phyloP scores from a whole-genome alignment of 169 alveolate genomes.

The Hammondia hammondi region DNA sequence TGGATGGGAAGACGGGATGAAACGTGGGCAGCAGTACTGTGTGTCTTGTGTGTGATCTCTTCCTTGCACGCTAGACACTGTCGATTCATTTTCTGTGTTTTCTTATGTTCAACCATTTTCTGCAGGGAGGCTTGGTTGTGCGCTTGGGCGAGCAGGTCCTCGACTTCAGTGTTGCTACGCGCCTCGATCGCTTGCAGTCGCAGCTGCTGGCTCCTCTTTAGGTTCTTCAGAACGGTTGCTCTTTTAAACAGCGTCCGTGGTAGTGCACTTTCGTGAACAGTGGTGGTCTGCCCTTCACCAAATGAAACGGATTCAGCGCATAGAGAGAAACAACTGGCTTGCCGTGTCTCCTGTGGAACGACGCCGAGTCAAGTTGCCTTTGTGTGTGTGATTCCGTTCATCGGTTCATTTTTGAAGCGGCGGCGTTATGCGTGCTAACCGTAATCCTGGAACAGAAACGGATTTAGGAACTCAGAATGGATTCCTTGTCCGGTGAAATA shows the following conservation, averaged over 20 bases:
- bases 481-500: too few species aligned
- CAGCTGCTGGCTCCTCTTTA: conserved; percentile 47
- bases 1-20: too few species aligned
- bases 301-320: neutral
- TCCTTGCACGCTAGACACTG: neutral
- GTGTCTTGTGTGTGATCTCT: neutral
- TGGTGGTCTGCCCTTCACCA: neutral
- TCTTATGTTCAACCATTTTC: neutral
- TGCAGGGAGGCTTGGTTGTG: conserved; percentile 62
- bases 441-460: too few species aligned
- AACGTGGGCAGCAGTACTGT: too few species aligned
- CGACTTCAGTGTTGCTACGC: conserved; percentile 42
- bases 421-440: neutral
- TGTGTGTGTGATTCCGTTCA: neutral
- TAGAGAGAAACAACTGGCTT: neutral
- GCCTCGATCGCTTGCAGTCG: conserved; percentile 39
- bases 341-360: too few species aligned
- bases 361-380: too few species aligned
- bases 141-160: conserved; percentile 52
- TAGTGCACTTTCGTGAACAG: neutral
- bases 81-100: neutral
- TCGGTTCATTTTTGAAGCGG: neutral
- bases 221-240: too few species aligned
- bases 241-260: neutral
- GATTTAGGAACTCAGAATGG: too few species aligned